Base-by-base conservation (phyloP, 139 green algal species). In the Spirogloea muscicola region DNA sequence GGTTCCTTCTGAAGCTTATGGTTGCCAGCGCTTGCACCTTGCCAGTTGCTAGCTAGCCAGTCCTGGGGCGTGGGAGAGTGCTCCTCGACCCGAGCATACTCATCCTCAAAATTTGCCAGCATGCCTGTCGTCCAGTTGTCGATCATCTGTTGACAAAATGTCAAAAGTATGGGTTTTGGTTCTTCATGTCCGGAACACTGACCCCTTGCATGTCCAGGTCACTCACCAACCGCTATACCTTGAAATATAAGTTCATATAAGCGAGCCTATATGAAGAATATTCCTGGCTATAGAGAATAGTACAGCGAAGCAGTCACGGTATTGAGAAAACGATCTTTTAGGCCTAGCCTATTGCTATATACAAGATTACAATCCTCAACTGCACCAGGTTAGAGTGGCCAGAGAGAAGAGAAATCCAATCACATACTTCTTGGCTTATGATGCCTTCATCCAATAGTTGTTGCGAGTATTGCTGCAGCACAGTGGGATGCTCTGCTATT, bases 41-140 rank as follows among this genome's bases (percentile, higher is more conserved):
- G 66, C 92, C 91, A 96, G 79, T 94, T 84, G 64, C 61, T 86
- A 36, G 86, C 85, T 64, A 96, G 87, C 91, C 91, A 96, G 82
- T 96, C 91, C 29, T 80, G 70, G n/a, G 84, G 74, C 39, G 68
- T 67, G 21, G 88, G 89, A 72, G 86, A 86, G 86, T 96, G 95
- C 37, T 80, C 81, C 78, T 91, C 90, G 48, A 82, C 70, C 1
- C 49, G 66, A 40, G 94, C 89, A 79, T 94, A 97, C 55, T 91
- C 86, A 2, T 82, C 69, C 49, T 88, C 72, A 39, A 96, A 82
- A 52, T 86, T 82, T 38, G 74, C 63, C 33, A 27, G 13, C 6
- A 75, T 31, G 10, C n/a, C n/a, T n/a, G n/a, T n/a, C n/a, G n/a
- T n/a, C n/a, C n/a, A n/a, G n/a, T n/a, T n/a, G n/a, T n/a, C n/a